A percentile compares a stretch with the other conserved stretches of the same genome.
These are phyloP conservation scores for Fusarium sp. DNA, from an alignment of 2,329 filamentous ascomycete genomes.

Conservation along the genomic window DNA sequence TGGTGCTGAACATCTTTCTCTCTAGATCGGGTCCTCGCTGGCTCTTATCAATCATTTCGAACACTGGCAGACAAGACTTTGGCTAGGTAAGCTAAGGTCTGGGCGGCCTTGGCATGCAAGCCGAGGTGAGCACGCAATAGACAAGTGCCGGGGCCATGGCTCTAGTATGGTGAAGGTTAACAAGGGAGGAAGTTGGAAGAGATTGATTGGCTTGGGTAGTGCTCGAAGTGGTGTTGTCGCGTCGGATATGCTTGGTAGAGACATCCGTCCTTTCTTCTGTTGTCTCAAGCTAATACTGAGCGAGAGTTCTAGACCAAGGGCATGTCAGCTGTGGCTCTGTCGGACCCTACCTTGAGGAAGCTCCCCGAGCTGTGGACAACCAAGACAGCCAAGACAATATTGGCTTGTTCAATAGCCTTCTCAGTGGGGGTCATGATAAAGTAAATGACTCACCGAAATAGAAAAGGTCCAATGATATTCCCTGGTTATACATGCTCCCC, in stretches of 20 bases:
- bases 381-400: not conserved
- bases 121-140: slow-evolving; percentile 43
- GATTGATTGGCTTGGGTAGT: not conserved
- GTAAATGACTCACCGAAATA: slow-evolving; percentile 40
- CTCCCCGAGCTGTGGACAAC: not conserved
- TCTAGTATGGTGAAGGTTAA: not conserved
- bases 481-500: slow-evolving; percentile 18
- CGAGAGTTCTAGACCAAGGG: not conserved
- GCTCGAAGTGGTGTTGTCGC: not conserved
- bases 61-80: slow-evolving; percentile 4
- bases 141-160: slow-evolving; percentile 24
- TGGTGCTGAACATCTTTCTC: not conserved
- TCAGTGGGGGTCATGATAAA: slow-evolving; percentile 27
- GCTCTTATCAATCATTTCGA: slow-evolving; percentile 21
- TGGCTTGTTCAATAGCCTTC: not conserved
- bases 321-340: not conserved
- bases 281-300: not conserved
- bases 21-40: not conserved
- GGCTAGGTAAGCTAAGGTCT: slow-evolving; percentile 9
- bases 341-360: not conserved
- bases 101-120: slow-evolving; percentile 29
- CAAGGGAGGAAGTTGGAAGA: not conserved
- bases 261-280: not conserved
- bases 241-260: not conserved
- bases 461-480: not conserved